A percentile compares a stretch with the other conserved stretches of the same genome.
phyloP scores from a whole-genome alignment of 2,329 filamentous ascomycete genomes.

The Atkinsonella hypoxylon region DNA sequence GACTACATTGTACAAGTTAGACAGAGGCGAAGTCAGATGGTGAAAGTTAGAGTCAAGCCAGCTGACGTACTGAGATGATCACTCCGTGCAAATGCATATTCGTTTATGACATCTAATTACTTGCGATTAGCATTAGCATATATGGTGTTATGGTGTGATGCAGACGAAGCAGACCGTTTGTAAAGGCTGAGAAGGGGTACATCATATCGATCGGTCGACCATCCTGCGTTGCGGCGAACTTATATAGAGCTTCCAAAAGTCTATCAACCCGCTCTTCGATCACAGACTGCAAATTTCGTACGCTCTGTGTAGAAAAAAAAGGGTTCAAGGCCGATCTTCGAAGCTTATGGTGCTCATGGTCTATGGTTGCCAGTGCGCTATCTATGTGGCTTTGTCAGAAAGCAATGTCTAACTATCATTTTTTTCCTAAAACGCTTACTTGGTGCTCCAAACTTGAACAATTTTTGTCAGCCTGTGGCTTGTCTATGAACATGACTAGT shows the following conservation, averaged over 20 bases:
- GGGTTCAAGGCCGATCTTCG: conserved; percentile 23
- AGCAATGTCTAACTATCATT: not conserved
- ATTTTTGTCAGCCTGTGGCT: not conserved
- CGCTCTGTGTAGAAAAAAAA: conserved; percentile 25
- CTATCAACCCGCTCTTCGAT: conserved; percentile 24
- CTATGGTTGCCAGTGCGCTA: conserved; percentile 22
- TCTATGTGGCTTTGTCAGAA: conserved; percentile 13
- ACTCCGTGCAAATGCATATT: conserved; percentile 26
- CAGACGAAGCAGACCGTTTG: conserved; percentile 18
- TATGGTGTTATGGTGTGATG: conserved; percentile 5
- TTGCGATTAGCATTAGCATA: not conserved
- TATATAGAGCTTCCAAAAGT: conserved; percentile 19
- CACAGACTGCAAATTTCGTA: conserved; percentile 25
- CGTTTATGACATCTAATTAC: conserved; percentile 26
- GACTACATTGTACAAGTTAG: conserved; percentile 12
- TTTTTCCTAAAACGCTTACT: conserved; percentile 11
- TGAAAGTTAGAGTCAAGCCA: not conserved
- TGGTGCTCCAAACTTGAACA: conserved; percentile 20
- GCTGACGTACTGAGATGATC: conserved; percentile 18
- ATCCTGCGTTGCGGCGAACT: conserved; percentile 14
- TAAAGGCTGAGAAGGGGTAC: conserved; percentile 27
- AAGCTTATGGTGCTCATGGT: conserved; percentile 22
- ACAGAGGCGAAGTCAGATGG: not conserved
- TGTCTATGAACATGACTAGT: not conserved
- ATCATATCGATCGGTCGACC: conserved; percentile 22